These are phyloP conservation scores for Haplosporangium sp. DNA, from an alignment of 371 early-diverging fungal genomes.

Conservation along the genomic window DNA sequence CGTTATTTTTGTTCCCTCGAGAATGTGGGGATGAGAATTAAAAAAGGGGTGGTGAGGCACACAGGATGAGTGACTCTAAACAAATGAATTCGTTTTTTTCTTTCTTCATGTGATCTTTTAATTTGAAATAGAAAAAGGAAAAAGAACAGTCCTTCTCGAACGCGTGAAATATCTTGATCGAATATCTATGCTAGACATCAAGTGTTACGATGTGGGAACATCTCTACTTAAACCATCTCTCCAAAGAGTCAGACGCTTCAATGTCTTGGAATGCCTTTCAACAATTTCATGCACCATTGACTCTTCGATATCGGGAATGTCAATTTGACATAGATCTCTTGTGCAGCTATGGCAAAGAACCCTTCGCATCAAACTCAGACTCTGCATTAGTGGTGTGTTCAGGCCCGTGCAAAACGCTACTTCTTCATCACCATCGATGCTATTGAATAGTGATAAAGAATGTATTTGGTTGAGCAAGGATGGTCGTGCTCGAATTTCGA, in stretches of 20 bases:
- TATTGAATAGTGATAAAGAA: not conserved
- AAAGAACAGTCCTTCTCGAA: not conserved
- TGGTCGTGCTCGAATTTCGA: not conserved
- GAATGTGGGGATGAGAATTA: not conserved
- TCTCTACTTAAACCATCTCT: not conserved
- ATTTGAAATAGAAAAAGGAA: not conserved
- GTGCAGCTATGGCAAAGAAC: not conserved
- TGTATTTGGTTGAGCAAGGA: not conserved
- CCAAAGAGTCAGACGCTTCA: conserved; percentile 1
- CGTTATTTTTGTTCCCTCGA: not conserved
- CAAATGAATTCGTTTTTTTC: not conserved
- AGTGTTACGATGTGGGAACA: not conserved
- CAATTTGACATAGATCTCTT: not conserved
- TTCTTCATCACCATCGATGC: no score
- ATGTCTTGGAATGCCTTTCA: not conserved
- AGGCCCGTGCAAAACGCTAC: not conserved
- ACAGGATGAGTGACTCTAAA: not conserved
- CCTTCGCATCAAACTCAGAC: not conserved
- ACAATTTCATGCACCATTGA: not conserved
- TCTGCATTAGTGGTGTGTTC: not conserved
- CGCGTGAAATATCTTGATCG: not conserved
- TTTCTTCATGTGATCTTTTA: not conserved
- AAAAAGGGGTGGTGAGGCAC: not conserved
- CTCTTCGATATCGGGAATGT: not conserved
- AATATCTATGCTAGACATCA: not conserved